Conservation (phyloP, 257 asterid species). For the Forsythia suspensa region DNA sequence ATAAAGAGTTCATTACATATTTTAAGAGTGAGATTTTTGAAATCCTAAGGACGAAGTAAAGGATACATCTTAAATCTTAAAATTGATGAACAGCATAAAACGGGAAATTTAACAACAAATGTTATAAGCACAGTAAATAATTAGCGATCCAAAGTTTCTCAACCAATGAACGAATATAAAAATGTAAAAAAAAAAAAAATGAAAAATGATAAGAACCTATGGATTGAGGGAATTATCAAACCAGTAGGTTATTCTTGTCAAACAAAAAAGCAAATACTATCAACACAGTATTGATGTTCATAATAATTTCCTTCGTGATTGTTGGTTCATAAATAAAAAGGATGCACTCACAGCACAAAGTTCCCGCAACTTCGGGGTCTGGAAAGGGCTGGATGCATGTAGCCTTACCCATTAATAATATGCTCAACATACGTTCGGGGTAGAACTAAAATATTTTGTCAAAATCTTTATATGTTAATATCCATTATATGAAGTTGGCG, state of each 20-base stretch:
- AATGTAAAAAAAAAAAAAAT: background rate
- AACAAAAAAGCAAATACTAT: slow-evolving; percentile 5
- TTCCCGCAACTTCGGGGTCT: background rate
- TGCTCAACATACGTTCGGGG: background rate
- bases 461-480: background rate
- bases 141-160: background rate
- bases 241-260: background rate
- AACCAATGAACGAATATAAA: background rate
- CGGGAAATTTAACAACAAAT: background rate
- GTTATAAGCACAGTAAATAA: background rate
- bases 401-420: background rate
- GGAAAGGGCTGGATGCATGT: background rate
- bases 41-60: background rate
- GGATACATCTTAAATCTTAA: background rate
- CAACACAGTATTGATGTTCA: background rate
- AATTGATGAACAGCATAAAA: background rate
- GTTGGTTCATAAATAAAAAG: background rate
- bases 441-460: slow-evolving; percentile 5
- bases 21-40: background rate
- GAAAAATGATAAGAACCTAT: background rate
- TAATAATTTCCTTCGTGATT: background rate
- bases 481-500: background rate
- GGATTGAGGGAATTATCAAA: slow-evolving; percentile 11
- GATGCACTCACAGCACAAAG: background rate
- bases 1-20: background rate